phyloP scores from a whole-genome alignment of 306 rosid species.

The Cicer judaicum region DNA sequence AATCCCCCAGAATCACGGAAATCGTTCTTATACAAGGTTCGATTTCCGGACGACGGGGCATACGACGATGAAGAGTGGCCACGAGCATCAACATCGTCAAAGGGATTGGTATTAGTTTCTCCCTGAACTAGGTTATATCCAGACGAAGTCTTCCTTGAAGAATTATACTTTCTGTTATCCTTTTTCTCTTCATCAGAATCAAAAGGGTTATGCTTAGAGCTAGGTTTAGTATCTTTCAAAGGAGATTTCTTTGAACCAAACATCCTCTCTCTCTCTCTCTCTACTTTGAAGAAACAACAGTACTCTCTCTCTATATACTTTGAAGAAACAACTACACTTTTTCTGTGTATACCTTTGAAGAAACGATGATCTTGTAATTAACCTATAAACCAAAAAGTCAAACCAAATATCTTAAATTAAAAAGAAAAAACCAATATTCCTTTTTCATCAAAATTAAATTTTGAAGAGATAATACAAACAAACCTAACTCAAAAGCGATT shows the following conservation, averaged over 20 bases:
- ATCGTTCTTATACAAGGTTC: slow-evolving; percentile 71
- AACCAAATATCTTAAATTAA: slow-evolving; percentile 1
- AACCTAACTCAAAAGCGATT: slow-evolving; percentile 19
- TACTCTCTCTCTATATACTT: neutral
- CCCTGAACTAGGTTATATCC: slow-evolving; percentile 46
- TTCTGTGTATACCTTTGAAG: neutral
- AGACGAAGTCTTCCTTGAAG: slow-evolving; percentile 54
- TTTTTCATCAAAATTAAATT: slow-evolving; percentile 27
- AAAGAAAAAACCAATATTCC: slow-evolving; percentile 1
- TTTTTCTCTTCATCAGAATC: slow-evolving; percentile 62
- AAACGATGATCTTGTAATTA: slow-evolving; percentile 36
- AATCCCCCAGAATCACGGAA: slow-evolving; percentile 84
- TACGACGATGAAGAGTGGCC: slow-evolving; percentile 48
- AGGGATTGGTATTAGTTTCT: slow-evolving; percentile 64
- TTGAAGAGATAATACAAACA: slow-evolving; percentile 7
- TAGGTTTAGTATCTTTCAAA: slow-evolving; percentile 54
- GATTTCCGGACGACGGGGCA: slow-evolving; percentile 47
- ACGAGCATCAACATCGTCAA: slow-evolving; percentile 57
- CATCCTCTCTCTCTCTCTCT: slow-evolving; percentile 49
- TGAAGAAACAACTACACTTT: slow-evolving; percentile 16
- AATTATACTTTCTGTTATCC: slow-evolving; percentile 47
- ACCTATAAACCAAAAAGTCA: neutral
- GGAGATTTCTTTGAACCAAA: slow-evolving; percentile 78
- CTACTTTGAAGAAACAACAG: neutral
- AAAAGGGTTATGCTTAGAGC: slow-evolving; percentile 66